Evolutionary conservation across 768 basidiomycete genomes (phyloP).

Genomic region (Gymnopilus junonius): DNA sequence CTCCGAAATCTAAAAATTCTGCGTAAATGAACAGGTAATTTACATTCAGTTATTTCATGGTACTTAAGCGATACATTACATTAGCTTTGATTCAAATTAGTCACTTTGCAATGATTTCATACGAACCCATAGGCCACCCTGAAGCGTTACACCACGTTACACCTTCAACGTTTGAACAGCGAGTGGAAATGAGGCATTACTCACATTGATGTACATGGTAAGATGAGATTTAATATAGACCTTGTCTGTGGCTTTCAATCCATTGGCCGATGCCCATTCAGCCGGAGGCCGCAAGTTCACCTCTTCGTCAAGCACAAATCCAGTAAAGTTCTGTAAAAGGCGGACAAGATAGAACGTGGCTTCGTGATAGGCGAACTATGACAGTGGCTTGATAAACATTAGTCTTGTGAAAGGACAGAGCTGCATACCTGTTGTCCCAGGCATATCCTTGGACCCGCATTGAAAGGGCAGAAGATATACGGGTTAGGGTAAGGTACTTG

Average conservation of each 20-base stretch:
- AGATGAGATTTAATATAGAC: constrained; percentile 42
- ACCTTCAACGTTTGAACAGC: too few species aligned
- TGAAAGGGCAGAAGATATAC: constrained; percentile 44
- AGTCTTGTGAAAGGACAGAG: too few species aligned
- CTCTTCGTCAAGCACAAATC: constrained; percentile 41
- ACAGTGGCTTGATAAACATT: too few species aligned
- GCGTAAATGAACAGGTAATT: too few species aligned
- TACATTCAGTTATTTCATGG: background rate
- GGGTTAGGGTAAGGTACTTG: constrained; percentile 50
- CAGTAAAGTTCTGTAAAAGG: constrained; percentile 52
- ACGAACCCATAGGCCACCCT: constrained; percentile 52
- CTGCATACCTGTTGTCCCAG: constrained; percentile 46
- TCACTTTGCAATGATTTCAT: constrained; percentile 23
- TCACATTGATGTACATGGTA: constrained; percentile 46
- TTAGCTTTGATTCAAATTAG: background rate
- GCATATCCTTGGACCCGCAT: constrained; percentile 41
- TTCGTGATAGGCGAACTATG: constrained; percentile 69
- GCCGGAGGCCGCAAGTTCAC: constrained; percentile 33
- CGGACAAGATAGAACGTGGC: constrained; percentile 58
- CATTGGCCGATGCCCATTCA: constrained; percentile 29
- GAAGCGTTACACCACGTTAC: background rate
- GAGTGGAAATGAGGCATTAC: constrained; percentile 19
- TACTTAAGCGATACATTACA: background rate
- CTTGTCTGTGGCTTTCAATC: constrained; percentile 43
- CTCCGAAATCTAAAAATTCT: too few species aligned